phyloP scores from a whole-genome alignment of 2,329 filamentous ascomycete species.

The Biscogniauxia mediterranea region DNA sequence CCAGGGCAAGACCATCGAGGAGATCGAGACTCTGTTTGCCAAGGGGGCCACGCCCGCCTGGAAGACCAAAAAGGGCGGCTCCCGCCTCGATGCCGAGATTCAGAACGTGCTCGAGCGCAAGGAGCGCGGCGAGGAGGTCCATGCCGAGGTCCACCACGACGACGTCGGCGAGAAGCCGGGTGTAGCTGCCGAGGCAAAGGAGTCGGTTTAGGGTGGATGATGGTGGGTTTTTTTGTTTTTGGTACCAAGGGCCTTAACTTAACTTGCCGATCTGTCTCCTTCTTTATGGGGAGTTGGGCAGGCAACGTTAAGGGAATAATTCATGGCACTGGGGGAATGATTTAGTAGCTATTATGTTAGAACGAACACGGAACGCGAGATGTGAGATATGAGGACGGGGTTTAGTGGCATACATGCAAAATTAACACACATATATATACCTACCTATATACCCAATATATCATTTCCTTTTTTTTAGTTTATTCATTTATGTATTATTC shows the following conservation, averaged over 20 bases:
- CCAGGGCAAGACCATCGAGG: conserved; percentile 40
- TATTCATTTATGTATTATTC: no score
- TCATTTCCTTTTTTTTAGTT: no score
- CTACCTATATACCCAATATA: no score
- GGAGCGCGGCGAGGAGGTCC: conserved; percentile 18
- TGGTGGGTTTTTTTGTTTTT: background rate
- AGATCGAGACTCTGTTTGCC: conserved; percentile 36
- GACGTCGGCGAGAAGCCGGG: conserved; percentile 15
- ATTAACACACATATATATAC: no score
- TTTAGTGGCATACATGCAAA: no score
- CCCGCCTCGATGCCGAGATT: conserved; percentile 30
- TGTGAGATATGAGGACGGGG: no score
- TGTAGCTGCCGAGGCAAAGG: conserved; percentile 6
- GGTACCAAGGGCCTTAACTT: no score
- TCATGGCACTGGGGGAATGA: background rate
- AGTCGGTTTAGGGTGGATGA: background rate
- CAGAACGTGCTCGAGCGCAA: conserved; percentile 29
- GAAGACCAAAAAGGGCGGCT: conserved; percentile 36
- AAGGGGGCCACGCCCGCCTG: conserved; percentile 36
- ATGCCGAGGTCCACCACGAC: conserved; percentile 17
- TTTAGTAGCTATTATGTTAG: background rate
- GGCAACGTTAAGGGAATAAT: no score
- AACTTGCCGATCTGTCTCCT: no score
- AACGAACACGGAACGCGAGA: background rate
- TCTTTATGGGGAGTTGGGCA: no score